Conservation (phyloP, 176 grass and related monocot genomes). For the Lolium multiflorum region DNA sequence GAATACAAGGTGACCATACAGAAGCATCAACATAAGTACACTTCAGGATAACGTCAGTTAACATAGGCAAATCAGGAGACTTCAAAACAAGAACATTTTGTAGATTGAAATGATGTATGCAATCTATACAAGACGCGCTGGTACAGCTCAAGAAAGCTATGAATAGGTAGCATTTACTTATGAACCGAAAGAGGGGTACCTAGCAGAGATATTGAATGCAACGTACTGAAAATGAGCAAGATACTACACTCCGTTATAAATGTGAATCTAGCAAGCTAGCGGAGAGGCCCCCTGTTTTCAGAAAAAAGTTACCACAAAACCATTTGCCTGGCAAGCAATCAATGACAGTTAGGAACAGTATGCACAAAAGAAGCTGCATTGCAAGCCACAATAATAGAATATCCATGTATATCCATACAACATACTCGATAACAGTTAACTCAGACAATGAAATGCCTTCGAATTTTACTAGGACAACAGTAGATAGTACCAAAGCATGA, state of each 20-base stretch:
- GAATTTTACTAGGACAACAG: constrained; percentile 26
- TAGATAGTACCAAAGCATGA: constrained; percentile 33
- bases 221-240: constrained; percentile 40
- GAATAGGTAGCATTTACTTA: constrained; percentile 18
- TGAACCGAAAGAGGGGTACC: constrained; percentile 31
- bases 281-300: background rate
- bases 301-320: constrained; percentile 27
- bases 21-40: constrained; percentile 3
- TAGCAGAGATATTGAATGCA: constrained; percentile 48
- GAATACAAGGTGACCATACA: constrained; percentile 6
- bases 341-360: constrained; percentile 43
- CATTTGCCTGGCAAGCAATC: constrained; percentile 48
- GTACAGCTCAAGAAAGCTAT: background rate
- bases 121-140: background rate
- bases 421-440: constrained; percentile 17
- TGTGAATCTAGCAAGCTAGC: constrained; percentile 49
- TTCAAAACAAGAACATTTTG: constrained; percentile 1
- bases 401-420: constrained; percentile 41
- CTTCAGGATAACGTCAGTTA: constrained; percentile 27
- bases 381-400: constrained; percentile 44
- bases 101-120: background rate
- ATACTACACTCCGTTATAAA: constrained; percentile 56
- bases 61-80: constrained; percentile 19
- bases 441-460: constrained; percentile 31
- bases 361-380: constrained; percentile 29